phyloP scores from a whole-genome alignment of 352 stramenopile species.

The Pythium rishiriense region DNA sequence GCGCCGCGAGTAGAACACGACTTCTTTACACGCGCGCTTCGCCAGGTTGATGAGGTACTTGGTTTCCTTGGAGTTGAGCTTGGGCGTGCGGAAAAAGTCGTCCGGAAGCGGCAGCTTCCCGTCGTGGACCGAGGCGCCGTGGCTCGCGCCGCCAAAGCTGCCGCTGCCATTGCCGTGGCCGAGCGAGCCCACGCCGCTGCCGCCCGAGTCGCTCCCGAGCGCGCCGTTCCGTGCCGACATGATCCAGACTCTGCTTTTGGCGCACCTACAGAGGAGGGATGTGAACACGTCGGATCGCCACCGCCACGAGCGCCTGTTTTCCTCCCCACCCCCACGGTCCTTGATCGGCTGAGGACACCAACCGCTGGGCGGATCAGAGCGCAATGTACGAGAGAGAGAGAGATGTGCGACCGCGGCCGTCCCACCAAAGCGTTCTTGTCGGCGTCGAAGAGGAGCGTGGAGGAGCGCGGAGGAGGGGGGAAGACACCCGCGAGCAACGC shows the following conservation, averaged over 20 bases:
- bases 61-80: conserved; percentile 60
- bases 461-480: background rate
- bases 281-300: background rate
- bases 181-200: background rate
- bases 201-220: conserved; percentile 16
- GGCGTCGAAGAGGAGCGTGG: background rate
- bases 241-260: too few relatives aligned
- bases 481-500: conserved; percentile 1
- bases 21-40: conserved; percentile 83
- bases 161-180: background rate
- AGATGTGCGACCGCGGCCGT: background rate
- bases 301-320: background rate
- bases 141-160: background rate
- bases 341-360: too few relatives aligned
- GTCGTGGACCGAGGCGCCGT: background rate
- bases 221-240: conserved; percentile 10
- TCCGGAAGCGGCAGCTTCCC: conserved; percentile 61
- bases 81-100: conserved; percentile 66
- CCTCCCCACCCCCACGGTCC: too few relatives aligned
- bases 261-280: too few relatives aligned
- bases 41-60: conserved; percentile 70
- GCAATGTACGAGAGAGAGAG: background rate
- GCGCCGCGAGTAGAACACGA: conserved; percentile 80
- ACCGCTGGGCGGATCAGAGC: background rate
- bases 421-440: background rate